Evolutionary conservation across 129 eudicot species (phyloP).

Genomic region (Chrysanthemum makinoi): DNA sequence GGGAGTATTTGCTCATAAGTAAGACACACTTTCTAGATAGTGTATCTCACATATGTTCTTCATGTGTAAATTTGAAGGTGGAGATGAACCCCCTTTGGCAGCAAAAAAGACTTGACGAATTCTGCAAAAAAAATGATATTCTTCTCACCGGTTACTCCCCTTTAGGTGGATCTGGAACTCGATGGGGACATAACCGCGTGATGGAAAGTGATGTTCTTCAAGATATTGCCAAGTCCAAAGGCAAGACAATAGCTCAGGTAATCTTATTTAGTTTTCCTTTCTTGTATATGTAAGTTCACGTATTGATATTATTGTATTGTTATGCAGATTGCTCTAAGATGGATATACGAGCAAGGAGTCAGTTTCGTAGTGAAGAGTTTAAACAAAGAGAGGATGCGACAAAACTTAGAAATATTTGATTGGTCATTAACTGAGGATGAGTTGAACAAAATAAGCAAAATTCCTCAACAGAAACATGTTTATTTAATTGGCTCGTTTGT

Average conservation of each 20-base stretch:
- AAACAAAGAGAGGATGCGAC: conserved; percentile 46
- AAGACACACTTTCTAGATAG: background rate
- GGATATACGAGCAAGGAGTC: conserved; percentile 64
- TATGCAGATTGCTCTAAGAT: conserved; percentile 47
- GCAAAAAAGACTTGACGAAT: conserved; percentile 42
- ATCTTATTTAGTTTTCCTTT: background rate
- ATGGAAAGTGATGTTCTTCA: conserved; percentile 38
- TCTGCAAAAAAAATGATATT: conserved; percentile 47
- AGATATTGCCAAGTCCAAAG: conserved; percentile 47
- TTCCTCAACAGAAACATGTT: conserved; percentile 54
- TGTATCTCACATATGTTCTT: no score
- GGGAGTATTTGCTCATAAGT: background rate
- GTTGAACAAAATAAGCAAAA: conserved; percentile 33
- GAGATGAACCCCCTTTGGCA: conserved; percentile 70
- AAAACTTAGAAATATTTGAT: conserved; percentile 46
- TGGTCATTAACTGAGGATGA: conserved; percentile 48
- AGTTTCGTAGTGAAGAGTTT: conserved; percentile 50
- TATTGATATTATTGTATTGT: background rate
- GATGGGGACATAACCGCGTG: conserved; percentile 29
- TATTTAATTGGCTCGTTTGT: background rate
- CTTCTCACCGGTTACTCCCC: conserved; percentile 57
- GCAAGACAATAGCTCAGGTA: conserved; percentile 63
- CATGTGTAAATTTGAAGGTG: conserved; percentile 31
- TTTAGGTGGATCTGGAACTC: conserved; percentile 42
- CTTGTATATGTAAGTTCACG: background rate